Evolutionary conservation across 352 stramenopile species (phyloP), one percentile per base, ranked within the genome.

Genomic region (Pythium apleroticum): DNA sequence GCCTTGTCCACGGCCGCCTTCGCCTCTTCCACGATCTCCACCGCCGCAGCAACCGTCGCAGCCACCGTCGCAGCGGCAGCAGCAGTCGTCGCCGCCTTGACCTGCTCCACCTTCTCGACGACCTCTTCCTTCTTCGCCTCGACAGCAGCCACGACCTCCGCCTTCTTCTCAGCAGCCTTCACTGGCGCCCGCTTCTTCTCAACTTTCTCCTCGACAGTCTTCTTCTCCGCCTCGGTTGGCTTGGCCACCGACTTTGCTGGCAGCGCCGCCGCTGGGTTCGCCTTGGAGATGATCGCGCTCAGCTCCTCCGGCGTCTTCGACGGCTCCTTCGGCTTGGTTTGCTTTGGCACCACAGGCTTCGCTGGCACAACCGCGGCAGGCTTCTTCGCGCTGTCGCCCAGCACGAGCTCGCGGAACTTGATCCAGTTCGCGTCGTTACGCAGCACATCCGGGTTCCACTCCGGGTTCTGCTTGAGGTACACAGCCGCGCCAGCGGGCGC

Each of bases 401-500:
- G 77, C 65, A 90, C 81, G 39, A 91, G 60, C 63, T 90, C 79
- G 24, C 85, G 85, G 73, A 93, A 91, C 65, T 83, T 79, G 56
- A 88, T 69, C 80, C 84, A 93, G 28, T 80, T 79, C 39, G 74
- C 71, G 60, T 93, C 79, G 35, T 83, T 74, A 39, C 75, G 74
- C 37, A 94, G 66, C 45, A 71, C 35, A 22, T 77, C 69, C 24
- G 86, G 86, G 68, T 94, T 94, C 80, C 85, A 94, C 43, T 87
- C 55, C 35, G 84, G 86, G 69, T 94, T 89, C 70, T 90, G 74
- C 54, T 86, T 85, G 22, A 92, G 68, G 63, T 93, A 94, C 63
- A 89, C 74, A 1, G 78, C 80, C 11, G 71, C 75, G 24, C 71
- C 84, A 3, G 73, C 77, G 7, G 86, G 80, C 20, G 75, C 66